Evolutionary conservation across 164 flowering plant genomes (phyloP).

Genomic region (Amborella trichopoda): DNA sequence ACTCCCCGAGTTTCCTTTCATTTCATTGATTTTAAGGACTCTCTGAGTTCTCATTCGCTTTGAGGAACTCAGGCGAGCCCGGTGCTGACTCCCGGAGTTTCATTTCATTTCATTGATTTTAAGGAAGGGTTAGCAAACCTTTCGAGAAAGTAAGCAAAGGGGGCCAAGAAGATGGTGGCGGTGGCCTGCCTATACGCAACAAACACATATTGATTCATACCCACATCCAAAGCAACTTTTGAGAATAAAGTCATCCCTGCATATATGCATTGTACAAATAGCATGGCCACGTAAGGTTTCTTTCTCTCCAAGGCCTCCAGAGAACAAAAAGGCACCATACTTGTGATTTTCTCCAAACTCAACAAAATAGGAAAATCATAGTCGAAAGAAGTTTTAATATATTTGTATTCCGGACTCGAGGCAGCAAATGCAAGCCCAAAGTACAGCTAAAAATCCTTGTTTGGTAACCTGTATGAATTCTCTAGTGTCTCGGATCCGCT

Average conservation of each 20-base stretch:
- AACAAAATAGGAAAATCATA: too few species aligned
- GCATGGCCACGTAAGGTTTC: conserved; percentile 10
- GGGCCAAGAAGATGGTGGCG: conserved; percentile 10
- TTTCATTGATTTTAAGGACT: neutral
- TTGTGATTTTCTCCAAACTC: too few species aligned
- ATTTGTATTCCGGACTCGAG: too few species aligned
- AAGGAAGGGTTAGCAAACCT: conserved; percentile 3
- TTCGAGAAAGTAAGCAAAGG: conserved; percentile 5
- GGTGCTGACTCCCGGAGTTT: neutral
- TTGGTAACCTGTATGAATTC: too few species aligned
- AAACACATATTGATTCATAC: conserved; percentile 15
- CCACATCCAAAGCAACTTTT: conserved; percentile 12
- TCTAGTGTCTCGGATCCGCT: too few species aligned
- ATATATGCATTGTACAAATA: conserved; percentile 14
- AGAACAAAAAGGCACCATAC: too few species aligned
- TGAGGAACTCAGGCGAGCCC: neutral
- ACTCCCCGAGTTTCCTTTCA: neutral
- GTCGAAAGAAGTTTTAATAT: too few species aligned
- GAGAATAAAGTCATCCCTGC: conserved; percentile 16
- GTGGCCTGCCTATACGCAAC: conserved; percentile 12
- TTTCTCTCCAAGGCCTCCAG: conserved; percentile 9
- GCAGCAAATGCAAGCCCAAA: too few species aligned
- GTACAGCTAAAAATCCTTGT: too few species aligned
- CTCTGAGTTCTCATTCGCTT: neutral
- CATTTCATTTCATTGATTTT: neutral